A percentile compares a stretch with the other conserved stretches of the same genome.
Evolutionary conservation across 1,284 basidiomycete genomes (phyloP).

Genomic region (Pulchroboletus neoregius): DNA sequence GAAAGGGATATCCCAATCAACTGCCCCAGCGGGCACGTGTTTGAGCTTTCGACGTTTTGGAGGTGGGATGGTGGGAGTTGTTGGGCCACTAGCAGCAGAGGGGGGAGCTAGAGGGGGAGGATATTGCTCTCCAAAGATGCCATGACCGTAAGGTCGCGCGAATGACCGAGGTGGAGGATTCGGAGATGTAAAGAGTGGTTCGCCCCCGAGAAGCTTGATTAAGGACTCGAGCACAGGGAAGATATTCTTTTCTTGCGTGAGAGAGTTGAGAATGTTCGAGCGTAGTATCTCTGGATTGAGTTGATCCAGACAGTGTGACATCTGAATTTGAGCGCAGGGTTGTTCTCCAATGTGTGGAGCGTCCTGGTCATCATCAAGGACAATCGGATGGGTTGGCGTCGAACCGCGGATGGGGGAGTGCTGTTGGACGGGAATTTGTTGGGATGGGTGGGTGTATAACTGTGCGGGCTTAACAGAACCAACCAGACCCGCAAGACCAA

Average conservation of each 20-base stretch:
- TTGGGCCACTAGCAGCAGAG: not conserved
- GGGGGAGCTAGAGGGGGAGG: not conserved
- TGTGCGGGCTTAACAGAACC: slow-evolving; percentile 58
- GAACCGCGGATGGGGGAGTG: slow-evolving; percentile 40
- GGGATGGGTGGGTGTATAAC: slow-evolving; percentile 30
- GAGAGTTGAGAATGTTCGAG: slow-evolving; percentile 54
- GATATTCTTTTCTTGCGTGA: slow-evolving; percentile 62
- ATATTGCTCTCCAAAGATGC: slow-evolving; percentile 19
- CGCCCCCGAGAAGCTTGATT: slow-evolving; percentile 45
- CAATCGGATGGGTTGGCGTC: slow-evolving; percentile 59
- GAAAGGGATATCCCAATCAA: slow-evolving; percentile 76
- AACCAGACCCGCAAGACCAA: slow-evolving; percentile 67
- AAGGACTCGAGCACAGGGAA: slow-evolving; percentile 61
- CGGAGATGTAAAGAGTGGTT: slow-evolving; percentile 13
- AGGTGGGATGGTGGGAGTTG: slow-evolving; percentile 25
- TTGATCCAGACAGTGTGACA: slow-evolving; percentile 12
- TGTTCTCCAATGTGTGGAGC: slow-evolving; percentile 8
- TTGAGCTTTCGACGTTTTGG: slow-evolving; percentile 60
- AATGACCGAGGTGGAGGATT: slow-evolving; percentile 11
- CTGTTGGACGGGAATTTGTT: slow-evolving; percentile 31
- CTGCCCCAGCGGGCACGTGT: slow-evolving; percentile 68
- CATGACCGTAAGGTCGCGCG: slow-evolving; percentile 23
- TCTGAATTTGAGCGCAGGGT: slow-evolving; percentile 5
- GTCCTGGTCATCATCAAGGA: slow-evolving; percentile 58
- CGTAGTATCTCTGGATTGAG: slow-evolving; percentile 39